phyloP scores from a whole-genome alignment of 1,284 basidiomycete genomes.

The Peniophora sp. region DNA sequence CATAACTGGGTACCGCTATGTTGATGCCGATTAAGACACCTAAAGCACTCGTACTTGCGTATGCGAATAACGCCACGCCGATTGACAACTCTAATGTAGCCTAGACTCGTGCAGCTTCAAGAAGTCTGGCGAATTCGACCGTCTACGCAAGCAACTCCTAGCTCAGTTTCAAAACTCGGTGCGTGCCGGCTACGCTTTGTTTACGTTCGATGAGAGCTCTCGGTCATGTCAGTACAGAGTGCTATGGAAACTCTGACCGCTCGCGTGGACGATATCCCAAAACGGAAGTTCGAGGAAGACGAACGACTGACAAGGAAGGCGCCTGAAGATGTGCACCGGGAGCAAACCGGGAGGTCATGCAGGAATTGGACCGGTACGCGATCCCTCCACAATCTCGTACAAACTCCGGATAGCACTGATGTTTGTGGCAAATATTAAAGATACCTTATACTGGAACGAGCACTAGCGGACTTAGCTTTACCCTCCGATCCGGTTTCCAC shows the following conservation, averaged over 20 bases:
- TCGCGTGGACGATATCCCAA: constrained; percentile 54
- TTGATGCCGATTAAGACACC: constrained; percentile 9
- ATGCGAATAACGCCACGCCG: neutral
- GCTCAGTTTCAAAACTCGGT: constrained; percentile 58
- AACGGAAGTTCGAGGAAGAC: constrained; percentile 45
- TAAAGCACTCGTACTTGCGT: constrained; percentile 10
- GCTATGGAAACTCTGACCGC: constrained; percentile 41
- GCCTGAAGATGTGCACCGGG: too few relatives aligned
- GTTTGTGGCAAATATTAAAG: too few relatives aligned
- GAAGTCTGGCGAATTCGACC: constrained; percentile 73
- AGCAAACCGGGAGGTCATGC: constrained; percentile 53
- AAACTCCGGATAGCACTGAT: too few relatives aligned
- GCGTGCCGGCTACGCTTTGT: constrained; percentile 15
- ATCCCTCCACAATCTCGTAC: too few relatives aligned
- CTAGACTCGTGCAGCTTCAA: constrained; percentile 47
- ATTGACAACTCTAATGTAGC: too few relatives aligned
- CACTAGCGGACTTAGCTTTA: constrained; percentile 44
- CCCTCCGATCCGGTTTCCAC: constrained; percentile 44
- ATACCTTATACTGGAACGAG: constrained; percentile 56
- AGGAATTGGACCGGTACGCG: constrained; percentile 65
- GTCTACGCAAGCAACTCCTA: constrained; percentile 58
- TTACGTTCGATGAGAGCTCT: too few relatives aligned
- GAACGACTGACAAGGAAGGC: constrained; percentile 45
- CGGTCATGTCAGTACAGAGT: constrained; percentile 33
- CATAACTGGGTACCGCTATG: too few relatives aligned